Percentiles rank a stretch among this genome's conserved stretches.
Conservation (phyloP, 352 stramenopile genomes). For the Aphanomyces stellatus region DNA sequence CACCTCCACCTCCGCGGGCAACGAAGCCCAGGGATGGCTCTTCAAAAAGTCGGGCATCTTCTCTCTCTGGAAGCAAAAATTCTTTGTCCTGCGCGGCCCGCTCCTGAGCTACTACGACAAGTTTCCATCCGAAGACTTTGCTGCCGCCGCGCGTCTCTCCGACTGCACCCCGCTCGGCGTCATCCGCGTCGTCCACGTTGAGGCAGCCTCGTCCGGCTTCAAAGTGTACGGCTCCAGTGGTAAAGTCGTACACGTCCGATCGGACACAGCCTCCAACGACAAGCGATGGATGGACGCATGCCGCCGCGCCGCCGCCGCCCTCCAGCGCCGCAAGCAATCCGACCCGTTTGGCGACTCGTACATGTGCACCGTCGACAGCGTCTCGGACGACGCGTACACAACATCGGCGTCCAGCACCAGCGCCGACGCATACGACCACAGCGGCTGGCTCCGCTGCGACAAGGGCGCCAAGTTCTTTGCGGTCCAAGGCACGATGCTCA, state of each 20-base stretch:
- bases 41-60: constrained; percentile 78
- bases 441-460: constrained; percentile 64
- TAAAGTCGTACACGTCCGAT: constrained; percentile 75
- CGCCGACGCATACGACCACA: constrained; percentile 54
- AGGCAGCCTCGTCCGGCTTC: constrained; percentile 70
- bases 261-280: constrained; percentile 67
- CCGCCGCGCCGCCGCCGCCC: constrained; percentile 52
- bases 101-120: constrained; percentile 77
- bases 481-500: constrained; percentile 74
- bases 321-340: constrained; percentile 65
- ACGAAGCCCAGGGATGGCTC: constrained; percentile 78
- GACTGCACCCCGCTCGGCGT: constrained; percentile 57
- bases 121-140: constrained; percentile 73
- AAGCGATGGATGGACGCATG: constrained; percentile 66
- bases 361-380: constrained; percentile 59
- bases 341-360: constrained; percentile 55
- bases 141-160: constrained; percentile 45
- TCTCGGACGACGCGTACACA: no score
- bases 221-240: constrained; percentile 75
- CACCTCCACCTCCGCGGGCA: constrained; percentile 18
- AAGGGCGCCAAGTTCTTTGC: constrained; percentile 67
- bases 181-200: constrained; percentile 66
- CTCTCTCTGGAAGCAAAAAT: constrained; percentile 75
- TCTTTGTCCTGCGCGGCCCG: constrained; percentile 71
- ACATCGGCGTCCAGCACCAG: constrained; percentile 22